Evolutionary conservation across 176 grass and related monocot genomes (phyloP).

Genomic region (Coix lacrymajobi): DNA sequence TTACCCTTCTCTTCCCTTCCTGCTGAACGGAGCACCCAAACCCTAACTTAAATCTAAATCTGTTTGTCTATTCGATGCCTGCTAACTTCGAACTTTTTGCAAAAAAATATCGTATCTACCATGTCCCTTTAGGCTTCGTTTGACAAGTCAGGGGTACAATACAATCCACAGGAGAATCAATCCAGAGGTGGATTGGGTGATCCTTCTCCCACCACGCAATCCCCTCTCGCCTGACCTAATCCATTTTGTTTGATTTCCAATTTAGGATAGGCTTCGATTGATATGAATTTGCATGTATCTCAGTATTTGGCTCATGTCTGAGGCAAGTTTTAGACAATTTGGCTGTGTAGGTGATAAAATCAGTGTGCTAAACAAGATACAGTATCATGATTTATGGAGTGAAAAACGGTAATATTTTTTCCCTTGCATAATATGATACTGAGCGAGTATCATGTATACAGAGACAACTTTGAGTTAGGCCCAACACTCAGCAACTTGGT

Average conservation of each 20-base stretch:
- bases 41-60: not conserved
- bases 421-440: not conserved
- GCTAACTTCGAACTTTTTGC: not conserved
- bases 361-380: not conserved
- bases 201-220: not conserved
- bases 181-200: not conserved
- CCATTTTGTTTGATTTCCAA: not conserved
- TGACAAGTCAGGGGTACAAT: not conserved
- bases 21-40: not conserved
- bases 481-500: not conserved
- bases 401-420: not conserved
- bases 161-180: not conserved
- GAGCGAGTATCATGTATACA: not conserved
- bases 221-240: not conserved
- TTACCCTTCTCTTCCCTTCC: not conserved
- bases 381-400: not conserved
- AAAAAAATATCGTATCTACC: not conserved
- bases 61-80: not conserved
- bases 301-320: not conserved
- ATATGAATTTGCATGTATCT: not conserved
- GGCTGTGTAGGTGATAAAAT: not conserved
- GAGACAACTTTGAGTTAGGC: not conserved
- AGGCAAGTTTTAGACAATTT: not conserved
- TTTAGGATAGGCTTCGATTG: not conserved
- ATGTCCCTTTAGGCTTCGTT: not conserved